Evolutionary conservation across 2,329 filamentous ascomycete species (phyloP).

Genomic region (Zymoseptoria passerinii): DNA sequence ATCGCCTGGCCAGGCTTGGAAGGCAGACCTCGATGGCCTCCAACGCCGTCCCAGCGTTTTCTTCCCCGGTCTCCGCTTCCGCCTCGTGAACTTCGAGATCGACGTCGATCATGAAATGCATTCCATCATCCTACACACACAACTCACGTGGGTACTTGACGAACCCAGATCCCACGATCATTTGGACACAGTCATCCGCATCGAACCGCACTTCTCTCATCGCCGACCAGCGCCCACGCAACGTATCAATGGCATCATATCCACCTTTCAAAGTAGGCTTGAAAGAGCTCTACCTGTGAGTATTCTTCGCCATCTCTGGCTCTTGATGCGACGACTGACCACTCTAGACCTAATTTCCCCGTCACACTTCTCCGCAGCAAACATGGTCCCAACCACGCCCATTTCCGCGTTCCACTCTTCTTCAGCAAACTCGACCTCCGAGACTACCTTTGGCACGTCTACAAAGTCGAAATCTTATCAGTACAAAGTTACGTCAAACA

Average conservation of each 20-base stretch:
- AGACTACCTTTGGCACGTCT: slow-evolving; percentile 85
- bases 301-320: not conserved
- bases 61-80: not conserved
- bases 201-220: not conserved
- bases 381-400: slow-evolving; percentile 69
- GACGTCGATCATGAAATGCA: not conserved
- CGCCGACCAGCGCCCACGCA: not conserved
- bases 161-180: not conserved
- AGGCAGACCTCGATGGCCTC: too few species aligned
- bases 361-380: slow-evolving; percentile 70
- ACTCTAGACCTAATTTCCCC: slow-evolving; percentile 65
- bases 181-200: not conserved
- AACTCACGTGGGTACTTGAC: not conserved
- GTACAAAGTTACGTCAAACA: slow-evolving; percentile 76
- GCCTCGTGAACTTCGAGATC: not conserved
- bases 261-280: slow-evolving; percentile 25
- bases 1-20: too few species aligned
- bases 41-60: not conserved
- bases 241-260: slow-evolving; percentile 6
- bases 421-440: slow-evolving; percentile 96
- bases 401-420: slow-evolving; percentile 80
- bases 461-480: slow-evolving; percentile 62
- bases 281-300: slow-evolving; percentile 32
- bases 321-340: slow-evolving; percentile 4
- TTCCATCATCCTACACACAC: not conserved